A percentile compares a stretch with the other conserved stretches of the same genome.
phyloP scores from a whole-genome alignment of 2,329 filamentous ascomycete species.

The Microdochium bolleyi region DNA sequence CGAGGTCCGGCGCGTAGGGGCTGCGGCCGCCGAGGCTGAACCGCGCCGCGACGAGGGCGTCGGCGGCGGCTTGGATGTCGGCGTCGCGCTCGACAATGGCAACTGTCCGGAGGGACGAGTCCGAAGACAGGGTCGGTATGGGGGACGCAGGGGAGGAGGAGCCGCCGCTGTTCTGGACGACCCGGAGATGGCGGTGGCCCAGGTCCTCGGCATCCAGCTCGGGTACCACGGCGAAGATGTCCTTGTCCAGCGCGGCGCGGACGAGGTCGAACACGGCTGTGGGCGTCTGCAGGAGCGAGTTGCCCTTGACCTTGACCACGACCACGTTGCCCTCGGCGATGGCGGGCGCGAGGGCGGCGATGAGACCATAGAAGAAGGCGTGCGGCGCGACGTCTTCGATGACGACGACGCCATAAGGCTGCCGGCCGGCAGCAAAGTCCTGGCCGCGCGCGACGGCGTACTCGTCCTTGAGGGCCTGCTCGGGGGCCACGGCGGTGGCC shows the following conservation, averaged over 20 bases:
- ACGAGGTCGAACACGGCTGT: constrained; percentile 14
- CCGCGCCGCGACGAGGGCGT: constrained; percentile 41
- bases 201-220: constrained; percentile 3
- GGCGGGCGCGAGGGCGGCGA: constrained; percentile 22
- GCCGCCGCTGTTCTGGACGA: neutral
- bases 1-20: constrained; percentile 53
- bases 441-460: constrained; percentile 17
- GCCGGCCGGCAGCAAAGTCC: constrained; percentile 12
- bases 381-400: constrained; percentile 19
- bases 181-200: neutral
- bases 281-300: constrained; percentile 10
- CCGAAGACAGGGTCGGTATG: neutral
- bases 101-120: constrained; percentile 17
- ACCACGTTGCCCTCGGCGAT: constrained; percentile 27
- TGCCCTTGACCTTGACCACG: constrained; percentile 18
- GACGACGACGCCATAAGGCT: constrained; percentile 18
- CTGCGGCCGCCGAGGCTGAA: constrained; percentile 48
- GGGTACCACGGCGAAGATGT: constrained; percentile 15
- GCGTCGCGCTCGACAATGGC: constrained; percentile 55
- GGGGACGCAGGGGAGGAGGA: neutral
- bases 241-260: constrained; percentile 6
- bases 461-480: constrained; percentile 16
- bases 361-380: constrained; percentile 20
- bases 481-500: constrained; percentile 18
- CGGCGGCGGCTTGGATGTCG: constrained; percentile 43